Conservation (phyloP, 2,329 filamentous ascomycete species). For the Beauveria scarabaeidicola region DNA sequence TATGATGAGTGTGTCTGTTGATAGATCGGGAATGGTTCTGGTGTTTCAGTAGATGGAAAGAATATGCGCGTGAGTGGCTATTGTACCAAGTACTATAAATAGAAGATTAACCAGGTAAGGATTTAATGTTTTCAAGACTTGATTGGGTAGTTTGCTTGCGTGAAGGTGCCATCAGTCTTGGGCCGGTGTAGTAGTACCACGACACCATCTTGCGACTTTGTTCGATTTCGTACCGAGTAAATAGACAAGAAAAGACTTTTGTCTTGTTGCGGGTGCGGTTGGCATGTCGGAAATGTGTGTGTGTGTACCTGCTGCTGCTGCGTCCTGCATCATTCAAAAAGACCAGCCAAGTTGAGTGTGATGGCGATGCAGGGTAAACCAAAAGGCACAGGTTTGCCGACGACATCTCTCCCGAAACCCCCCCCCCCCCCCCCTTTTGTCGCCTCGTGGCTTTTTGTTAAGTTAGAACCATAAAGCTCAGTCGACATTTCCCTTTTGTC, state of each 20-base stretch:
- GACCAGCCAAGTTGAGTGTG: neutral
- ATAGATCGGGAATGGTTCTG: conserved; percentile 83
- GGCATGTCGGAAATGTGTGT: neutral
- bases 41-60: conserved; percentile 49
- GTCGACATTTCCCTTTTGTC: neutral
- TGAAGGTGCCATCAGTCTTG: neutral
- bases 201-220: neutral
- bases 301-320: no score
- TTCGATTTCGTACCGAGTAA: conserved; percentile 29
- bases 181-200: neutral
- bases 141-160: neutral
- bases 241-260: conserved; percentile 30
- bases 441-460: neutral
- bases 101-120: neutral
- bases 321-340: no score
- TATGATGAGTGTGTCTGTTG: conserved; percentile 84
- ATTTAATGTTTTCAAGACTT: neutral
- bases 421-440: neutral
- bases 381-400: neutral
- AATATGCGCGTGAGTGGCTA: no score
- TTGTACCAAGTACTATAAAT: neutral
- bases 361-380: neutral
- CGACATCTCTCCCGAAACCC: neutral
- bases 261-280: no score
- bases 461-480: no score